Conservation (phyloP, 2,329 filamentous ascomycete genomes). For the Scortechinia acanthostroma region DNA sequence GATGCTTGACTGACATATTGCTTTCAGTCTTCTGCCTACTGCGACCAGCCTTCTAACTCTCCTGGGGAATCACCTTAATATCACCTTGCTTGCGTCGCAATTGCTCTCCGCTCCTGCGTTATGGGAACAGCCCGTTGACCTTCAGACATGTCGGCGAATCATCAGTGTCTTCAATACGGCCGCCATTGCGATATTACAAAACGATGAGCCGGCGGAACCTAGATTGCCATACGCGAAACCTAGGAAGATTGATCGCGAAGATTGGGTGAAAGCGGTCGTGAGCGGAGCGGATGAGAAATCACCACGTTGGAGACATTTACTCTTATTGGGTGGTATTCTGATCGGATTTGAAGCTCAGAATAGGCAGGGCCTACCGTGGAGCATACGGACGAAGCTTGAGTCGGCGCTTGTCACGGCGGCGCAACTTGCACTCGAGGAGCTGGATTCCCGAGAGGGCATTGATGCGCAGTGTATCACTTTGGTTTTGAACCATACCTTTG, state of each 20-base stretch:
- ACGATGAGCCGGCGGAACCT: conserved; percentile 18
- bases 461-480: conserved; percentile 44
- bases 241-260: conserved; percentile 38
- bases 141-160: conserved; percentile 39
- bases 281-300: conserved; percentile 40
- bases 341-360: conserved; percentile 49
- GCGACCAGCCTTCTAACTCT: conserved; percentile 46
- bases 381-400: conserved; percentile 47
- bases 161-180: conserved; percentile 50
- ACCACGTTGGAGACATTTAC: conserved; percentile 61
- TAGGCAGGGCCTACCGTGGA: conserved; percentile 40
- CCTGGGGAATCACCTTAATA: conserved; percentile 49
- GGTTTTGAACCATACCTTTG: conserved; percentile 58
- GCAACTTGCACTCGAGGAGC: conserved; percentile 50
- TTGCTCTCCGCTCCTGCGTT: conserved; percentile 50
- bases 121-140: conserved; percentile 40
- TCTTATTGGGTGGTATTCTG: conserved; percentile 56
- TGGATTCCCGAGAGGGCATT: conserved; percentile 33
- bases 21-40: conserved; percentile 30
- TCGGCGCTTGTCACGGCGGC: conserved; percentile 50
- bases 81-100: conserved; percentile 47
- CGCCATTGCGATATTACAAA: conserved; percentile 15
- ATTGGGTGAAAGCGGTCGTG: conserved; percentile 26
- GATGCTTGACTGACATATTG: background rate
- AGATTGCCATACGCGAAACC: conserved; percentile 39